phyloP scores from a whole-genome alignment of 2,329 filamentous ascomycete genomes.

The Pseudogymnoascus sp. region DNA sequence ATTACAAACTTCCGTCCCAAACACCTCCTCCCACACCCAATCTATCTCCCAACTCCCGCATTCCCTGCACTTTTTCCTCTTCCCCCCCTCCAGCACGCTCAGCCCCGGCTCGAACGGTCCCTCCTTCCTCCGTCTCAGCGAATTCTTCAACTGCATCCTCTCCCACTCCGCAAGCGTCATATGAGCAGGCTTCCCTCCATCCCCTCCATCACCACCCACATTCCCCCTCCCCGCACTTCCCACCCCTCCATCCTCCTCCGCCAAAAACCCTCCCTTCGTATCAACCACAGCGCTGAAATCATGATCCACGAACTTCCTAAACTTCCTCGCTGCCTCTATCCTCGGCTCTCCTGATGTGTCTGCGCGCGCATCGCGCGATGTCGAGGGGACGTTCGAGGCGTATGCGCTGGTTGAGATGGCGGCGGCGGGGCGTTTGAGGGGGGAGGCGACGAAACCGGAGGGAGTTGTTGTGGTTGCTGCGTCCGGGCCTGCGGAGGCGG shows the following conservation, averaged over 20 bases:
- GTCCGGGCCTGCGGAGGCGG: conserved; percentile 23
- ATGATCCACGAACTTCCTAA: conserved; percentile 92
- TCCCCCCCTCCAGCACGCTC: conserved; percentile 59
- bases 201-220: conserved; percentile 28
- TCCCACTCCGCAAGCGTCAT: conserved; percentile 95
- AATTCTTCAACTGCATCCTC: conserved; percentile 63
- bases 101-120: conserved; percentile 86
- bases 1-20: conserved; percentile 66
- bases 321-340: conserved; percentile 65
- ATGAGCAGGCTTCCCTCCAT: conserved; percentile 66
- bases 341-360: conserved; percentile 21
- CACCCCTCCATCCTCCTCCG: conserved; percentile 82
- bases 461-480: conserved; percentile 41
- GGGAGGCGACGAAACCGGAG: conserved; percentile 62
- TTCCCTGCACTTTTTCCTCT: conserved; percentile 71
- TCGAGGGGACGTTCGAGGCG: conserved; percentile 39
- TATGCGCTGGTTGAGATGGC: conserved; percentile 46
- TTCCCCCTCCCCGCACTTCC: conserved; percentile 59
- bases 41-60: conserved; percentile 83
- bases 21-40: conserved; percentile 86
- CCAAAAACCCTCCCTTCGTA: conserved; percentile 91
- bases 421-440: conserved; percentile 63
- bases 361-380: conserved; percentile 59
- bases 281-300: conserved; percentile 98
- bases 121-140: conserved; percentile 62